Conservation (phyloP, 768 basidiomycete genomes). For the Lactifluus subvellereus region DNA sequence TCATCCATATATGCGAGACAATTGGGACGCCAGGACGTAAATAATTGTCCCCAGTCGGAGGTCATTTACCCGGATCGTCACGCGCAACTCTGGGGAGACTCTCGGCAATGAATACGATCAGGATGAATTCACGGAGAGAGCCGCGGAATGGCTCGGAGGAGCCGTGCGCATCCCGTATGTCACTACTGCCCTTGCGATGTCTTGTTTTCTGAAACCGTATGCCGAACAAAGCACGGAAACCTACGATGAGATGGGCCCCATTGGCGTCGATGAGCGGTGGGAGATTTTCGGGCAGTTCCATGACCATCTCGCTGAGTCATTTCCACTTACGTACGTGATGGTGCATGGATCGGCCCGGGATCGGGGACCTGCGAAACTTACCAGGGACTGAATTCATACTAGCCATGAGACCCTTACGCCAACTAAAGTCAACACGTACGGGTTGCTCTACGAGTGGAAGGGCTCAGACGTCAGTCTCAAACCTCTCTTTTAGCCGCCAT, state of each 20-base stretch:
- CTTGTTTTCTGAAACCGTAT: not conserved
- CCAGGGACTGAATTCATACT: not conserved
- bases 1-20: not conserved
- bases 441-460: slow-evolving; percentile 55
- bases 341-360: too few species aligned
- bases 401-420: slow-evolving; percentile 48
- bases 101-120: slow-evolving; percentile 31
- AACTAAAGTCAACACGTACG: slow-evolving; percentile 55
- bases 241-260: slow-evolving; percentile 43
- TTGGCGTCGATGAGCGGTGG: slow-evolving; percentile 46
- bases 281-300: slow-evolving; percentile 36
- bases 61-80: slow-evolving; percentile 31
- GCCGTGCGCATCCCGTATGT: slow-evolving; percentile 38
- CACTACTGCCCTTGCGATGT: not conserved
- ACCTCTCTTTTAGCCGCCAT: slow-evolving; percentile 50
- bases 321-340: slow-evolving; percentile 50
- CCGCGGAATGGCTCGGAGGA: slow-evolving; percentile 36
- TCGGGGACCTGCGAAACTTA: too few species aligned
- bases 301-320: slow-evolving; percentile 43
- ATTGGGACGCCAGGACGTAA: not conserved
- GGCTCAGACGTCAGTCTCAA: slow-evolving; percentile 46
- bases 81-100: slow-evolving; percentile 29
- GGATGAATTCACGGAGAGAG: slow-evolving; percentile 33
- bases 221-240: slow-evolving; percentile 42
- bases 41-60: slow-evolving; percentile 27